phyloP scores from a whole-genome alignment of 2,329 filamentous ascomycete genomes.

The Alternaria brassicae region DNA sequence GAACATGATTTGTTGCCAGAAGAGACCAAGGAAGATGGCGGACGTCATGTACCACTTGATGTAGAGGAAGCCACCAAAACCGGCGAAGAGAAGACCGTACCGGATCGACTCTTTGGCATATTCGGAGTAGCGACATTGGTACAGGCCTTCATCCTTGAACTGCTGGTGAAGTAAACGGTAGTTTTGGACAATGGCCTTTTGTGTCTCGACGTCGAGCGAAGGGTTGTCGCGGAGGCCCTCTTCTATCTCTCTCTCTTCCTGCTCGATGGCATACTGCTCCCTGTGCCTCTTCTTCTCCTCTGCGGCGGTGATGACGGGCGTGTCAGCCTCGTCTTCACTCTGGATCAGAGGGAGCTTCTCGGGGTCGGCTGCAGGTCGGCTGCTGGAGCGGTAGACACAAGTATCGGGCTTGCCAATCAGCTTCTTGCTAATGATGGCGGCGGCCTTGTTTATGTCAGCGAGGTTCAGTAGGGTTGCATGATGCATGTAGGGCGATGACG shows the following conservation, averaged over 20 bases:
- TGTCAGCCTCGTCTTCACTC: slow-evolving; percentile 14
- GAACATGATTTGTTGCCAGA: slow-evolving; percentile 76
- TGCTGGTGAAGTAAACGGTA: slow-evolving; percentile 65
- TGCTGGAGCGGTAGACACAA: slow-evolving; percentile 31
- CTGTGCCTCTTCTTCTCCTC: slow-evolving; percentile 32
- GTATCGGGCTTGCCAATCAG: slow-evolving; percentile 26
- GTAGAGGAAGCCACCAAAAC: slow-evolving; percentile 57
- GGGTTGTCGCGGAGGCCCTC: slow-evolving; percentile 53
- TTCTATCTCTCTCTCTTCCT: slow-evolving; percentile 49
- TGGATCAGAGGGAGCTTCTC: slow-evolving; percentile 33
- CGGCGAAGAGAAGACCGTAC: slow-evolving; percentile 60
- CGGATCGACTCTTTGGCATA: slow-evolving; percentile 67
- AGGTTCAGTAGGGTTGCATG: not conserved
- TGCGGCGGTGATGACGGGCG: slow-evolving; percentile 6
- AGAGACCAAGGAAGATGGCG: slow-evolving; percentile 65
- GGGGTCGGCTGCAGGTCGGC: slow-evolving; percentile 21
- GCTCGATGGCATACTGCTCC: slow-evolving; percentile 42
- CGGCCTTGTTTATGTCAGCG: slow-evolving; percentile 36
- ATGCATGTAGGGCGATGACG: slow-evolving; percentile 12
- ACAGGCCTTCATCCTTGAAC: slow-evolving; percentile 63
- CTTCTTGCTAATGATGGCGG: slow-evolving; percentile 37
- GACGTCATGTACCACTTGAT: slow-evolving; percentile 65
- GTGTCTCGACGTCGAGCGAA: slow-evolving; percentile 61
- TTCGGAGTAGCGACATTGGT: slow-evolving; percentile 64
- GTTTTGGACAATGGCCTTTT: slow-evolving; percentile 62